A percentile compares a stretch with the other conserved stretches of the same genome.
phyloP scores from a whole-genome alignment of 345 rosid species.

The Eutrema yunnanense region DNA sequence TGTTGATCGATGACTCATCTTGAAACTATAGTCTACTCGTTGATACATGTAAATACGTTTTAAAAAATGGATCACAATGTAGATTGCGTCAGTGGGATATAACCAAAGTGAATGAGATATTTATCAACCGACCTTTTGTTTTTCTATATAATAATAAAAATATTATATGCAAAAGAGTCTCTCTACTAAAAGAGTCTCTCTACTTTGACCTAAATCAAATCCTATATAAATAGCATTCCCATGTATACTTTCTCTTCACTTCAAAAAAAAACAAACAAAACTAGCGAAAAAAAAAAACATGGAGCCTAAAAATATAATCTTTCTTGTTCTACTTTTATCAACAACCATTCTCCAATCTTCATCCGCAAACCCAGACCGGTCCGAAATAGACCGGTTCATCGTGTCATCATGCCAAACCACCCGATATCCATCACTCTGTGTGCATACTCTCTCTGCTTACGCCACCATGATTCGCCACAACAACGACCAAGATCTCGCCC shows the following conservation, averaged over 20 bases:
- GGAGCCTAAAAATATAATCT: constrained; percentile 8
- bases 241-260: not conserved
- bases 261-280: not conserved
- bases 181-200: not conserved
- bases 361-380: constrained; percentile 12
- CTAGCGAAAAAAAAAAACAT: not conserved
- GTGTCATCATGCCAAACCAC: constrained; percentile 61
- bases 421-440: constrained; percentile 61
- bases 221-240: constrained; percentile 8
- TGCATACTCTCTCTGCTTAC: constrained; percentile 53
- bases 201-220: constrained; percentile 11
- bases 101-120: not conserved
- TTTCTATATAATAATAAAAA: not conserved
- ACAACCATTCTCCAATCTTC: constrained; percentile 9
- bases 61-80: not conserved
- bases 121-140: not conserved
- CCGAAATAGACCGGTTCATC: constrained; percentile 37
- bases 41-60: not conserved
- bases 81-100: constrained; percentile 9
- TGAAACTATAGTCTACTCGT: not conserved
- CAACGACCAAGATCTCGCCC: constrained; percentile 59
- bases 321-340: constrained; percentile 18
- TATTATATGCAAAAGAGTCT: not conserved
- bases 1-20: constrained; percentile 11
- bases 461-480: constrained; percentile 46